Base-by-base conservation (phyloP, 768 basidiomycete genomes). In the Trametes gibbosa region DNA sequence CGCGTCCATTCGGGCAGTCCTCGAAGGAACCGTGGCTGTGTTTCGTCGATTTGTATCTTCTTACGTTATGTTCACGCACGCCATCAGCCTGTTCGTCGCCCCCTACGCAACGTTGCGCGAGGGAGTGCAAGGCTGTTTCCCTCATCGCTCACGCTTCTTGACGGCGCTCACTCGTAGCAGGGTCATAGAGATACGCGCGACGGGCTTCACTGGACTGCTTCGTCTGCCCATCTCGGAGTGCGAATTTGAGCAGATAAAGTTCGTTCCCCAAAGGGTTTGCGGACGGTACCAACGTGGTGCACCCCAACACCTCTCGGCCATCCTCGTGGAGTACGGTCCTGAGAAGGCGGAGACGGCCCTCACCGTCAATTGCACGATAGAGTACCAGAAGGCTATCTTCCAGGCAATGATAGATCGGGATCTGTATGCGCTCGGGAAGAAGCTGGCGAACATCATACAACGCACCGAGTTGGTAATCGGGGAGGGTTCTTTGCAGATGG, bases 381-480 rank as follows among this genome's bases (percentile, higher is more conserved):
- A 82, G 1, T 81, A 77, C 65, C 81, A 82, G 54, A 70, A 72
- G 4, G 83, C 82, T 4, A 81, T 86, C 76, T 73, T 82, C 68
- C 53, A 70, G n/a, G 77, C 71, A 49, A 71, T 75, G 0, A 72
- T 76, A 39, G 76, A 80, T 56, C 72, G 67, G 25, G 76, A 86
- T 62, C 59, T 86, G 7, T 79, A 82, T 60, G 58, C 73, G 8
- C 75, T 86, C 1, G 84, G 82, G 0, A 61, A 81, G 47, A 74
- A 71, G 48, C 72, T 84, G 21, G 77, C 77, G 2, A 69, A 73
- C 7, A 69, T 81, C 35, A 80, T 87, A 62, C 69, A 80, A 9
- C 70, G 74, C 29, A 84, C 81, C 7, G 84, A 87, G 61, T 85
- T 83, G 64, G 80, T 81, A 12, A 75, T 86, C 50, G 68, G 72